A percentile compares a stretch with the other conserved stretches of the same genome.
These are phyloP conservation scores for Cercospora sp. DNA, from an alignment of 2,329 filamentous ascomycete genomes.

Conservation along the genomic window DNA sequence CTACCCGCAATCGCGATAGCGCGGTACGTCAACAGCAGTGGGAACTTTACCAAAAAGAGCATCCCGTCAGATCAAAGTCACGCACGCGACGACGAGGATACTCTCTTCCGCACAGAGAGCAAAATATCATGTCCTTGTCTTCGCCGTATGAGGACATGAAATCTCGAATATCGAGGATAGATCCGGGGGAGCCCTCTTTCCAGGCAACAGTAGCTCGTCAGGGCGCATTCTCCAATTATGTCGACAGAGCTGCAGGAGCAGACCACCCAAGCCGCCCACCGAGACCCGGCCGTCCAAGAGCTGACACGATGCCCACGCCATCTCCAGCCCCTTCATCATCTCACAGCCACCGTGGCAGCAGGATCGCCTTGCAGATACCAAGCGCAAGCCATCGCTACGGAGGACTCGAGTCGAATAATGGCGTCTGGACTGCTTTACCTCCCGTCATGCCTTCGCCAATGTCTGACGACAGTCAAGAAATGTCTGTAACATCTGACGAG, in stretches of 20 bases:
- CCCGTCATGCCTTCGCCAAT: neutral
- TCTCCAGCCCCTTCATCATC: neutral
- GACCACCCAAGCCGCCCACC: neutral
- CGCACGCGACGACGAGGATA: neutral
- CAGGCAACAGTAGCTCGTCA: neutral
- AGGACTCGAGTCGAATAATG: neutral
- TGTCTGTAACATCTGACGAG: neutral
- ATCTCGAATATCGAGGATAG: conserved; percentile 7
- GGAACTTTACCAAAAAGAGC: neutral
- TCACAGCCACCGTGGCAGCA: neutral
- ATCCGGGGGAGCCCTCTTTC: neutral
- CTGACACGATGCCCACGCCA: neutral
- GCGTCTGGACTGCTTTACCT: neutral
- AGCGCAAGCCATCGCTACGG: neutral
- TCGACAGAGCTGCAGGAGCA: neutral
- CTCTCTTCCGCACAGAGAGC: neutral
- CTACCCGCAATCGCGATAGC: neutral
- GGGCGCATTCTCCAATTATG: neutral
- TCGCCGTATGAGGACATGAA: neutral
- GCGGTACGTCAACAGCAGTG: neutral
- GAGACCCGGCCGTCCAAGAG: neutral
- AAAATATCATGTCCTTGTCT: neutral
- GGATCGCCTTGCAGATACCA: neutral
- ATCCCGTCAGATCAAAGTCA: neutral
- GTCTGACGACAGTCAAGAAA: neutral